Evolutionary conservation across 2,329 filamentous ascomycete species (phyloP), one percentile per base, ranked within the genome.

Genomic region (Ceratocystis eucalypticola): DNA sequence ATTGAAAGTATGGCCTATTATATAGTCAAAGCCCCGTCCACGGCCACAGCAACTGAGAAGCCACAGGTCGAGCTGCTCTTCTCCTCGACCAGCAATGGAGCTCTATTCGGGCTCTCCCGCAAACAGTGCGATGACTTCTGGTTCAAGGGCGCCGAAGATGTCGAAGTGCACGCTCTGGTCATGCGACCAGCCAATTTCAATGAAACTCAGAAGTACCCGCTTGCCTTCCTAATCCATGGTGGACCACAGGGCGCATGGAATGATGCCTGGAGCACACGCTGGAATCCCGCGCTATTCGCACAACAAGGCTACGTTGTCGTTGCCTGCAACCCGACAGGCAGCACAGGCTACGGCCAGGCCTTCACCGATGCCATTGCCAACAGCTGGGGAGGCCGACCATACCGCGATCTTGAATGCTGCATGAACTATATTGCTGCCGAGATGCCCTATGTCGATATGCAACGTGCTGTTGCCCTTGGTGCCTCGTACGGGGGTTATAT

Each of bases 271-370:
- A 88, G 83, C 73, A 91, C 87, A 1, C 80, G 91, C 20, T 96
- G 91, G 91, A 95, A 95, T 73, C 87, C 88, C 1, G 89, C 88
- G 68, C 82, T 93, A 8, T 95, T 91, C 72, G 90, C 91, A 2
- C 90, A 95, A 74, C 89, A 93, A 76, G 91, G 91, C 59, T 96
- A 94, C 72, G 82, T 96, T 2, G 89, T 88, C 25, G 84, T 96
- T 61, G 82, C 85, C 62, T 89, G 90, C 8, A 96, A 96, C 73
- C 89, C 89, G 7, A 94, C 89, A 0, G 91, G 91, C 20, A 89
- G 85, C 71, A 91, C 89, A 4, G 88, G 89, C 2, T 96, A 91
- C 71, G 91, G 91, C 4, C 88, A 93, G 76, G 81, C 82, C 41
- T 83, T 93, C 66, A 84, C 85, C 41, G 85, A 96, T 72, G 87